These are phyloP conservation scores for Penicillium soppii DNA, from an alignment of 495 filamentous ascomycete genomes.

Conservation along the genomic window DNA sequence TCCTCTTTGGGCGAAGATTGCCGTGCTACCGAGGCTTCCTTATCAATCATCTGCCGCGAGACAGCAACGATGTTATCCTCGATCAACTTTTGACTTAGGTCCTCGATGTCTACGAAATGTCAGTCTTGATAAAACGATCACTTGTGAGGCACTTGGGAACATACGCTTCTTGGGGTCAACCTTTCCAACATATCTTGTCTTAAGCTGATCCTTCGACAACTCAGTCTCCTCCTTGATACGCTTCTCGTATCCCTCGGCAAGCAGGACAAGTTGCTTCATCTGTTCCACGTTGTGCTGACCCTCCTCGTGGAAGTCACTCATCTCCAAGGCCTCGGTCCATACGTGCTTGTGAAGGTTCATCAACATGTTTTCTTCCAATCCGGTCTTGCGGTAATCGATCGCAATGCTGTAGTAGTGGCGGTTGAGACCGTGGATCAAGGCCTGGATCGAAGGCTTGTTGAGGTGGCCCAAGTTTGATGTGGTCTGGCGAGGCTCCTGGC, in stretches of 20 bases:
- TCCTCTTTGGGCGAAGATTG: constrained; percentile 49
- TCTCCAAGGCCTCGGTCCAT: constrained; percentile 95
- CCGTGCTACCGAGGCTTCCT: constrained; percentile 77
- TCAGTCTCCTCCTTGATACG: constrained; percentile 97
- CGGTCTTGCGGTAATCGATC: constrained; percentile 97
- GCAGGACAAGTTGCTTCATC: constrained; percentile 79
- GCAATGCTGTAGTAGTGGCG: constrained; percentile 98
- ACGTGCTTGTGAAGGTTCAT: constrained; percentile 99
- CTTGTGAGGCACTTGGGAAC: constrained; percentile 16
- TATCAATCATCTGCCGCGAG: constrained; percentile 97
- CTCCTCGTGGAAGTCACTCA: constrained; percentile 92
- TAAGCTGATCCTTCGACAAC: constrained; percentile 93
- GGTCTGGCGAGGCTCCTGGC: constrained; percentile 96
- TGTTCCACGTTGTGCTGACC: constrained; percentile 78
- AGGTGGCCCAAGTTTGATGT: constrained; percentile 97
- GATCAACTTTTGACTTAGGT: constrained; percentile 91
- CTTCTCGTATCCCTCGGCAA: constrained; percentile 98
- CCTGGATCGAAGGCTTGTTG: constrained; percentile 98
- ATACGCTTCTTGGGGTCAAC: constrained; percentile 96
- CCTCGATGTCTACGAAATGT: constrained; percentile 69
- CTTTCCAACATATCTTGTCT: constrained; percentile 98
- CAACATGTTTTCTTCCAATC: constrained; percentile 97
- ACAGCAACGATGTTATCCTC: constrained; percentile 99
- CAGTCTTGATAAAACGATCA: constrained; percentile 15
- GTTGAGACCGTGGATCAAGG: constrained; percentile 97